Evolutionary conservation across 371 early-diverging fungal species (phyloP).

Genomic region (Syncephalis plumigaleata): DNA sequence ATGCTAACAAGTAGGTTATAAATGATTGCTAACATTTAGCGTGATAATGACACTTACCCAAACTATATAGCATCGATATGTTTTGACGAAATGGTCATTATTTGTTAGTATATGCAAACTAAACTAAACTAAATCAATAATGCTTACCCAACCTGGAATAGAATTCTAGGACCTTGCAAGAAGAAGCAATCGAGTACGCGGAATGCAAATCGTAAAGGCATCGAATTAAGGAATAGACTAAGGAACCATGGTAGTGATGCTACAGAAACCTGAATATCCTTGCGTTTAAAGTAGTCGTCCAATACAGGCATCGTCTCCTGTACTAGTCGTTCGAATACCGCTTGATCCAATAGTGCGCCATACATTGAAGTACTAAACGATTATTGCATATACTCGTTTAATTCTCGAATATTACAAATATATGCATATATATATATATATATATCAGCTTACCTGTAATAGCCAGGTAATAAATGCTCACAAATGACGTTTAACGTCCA

Average conservation of each 20-base stretch:
- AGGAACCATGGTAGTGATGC: conserved; percentile 94
- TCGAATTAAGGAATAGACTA: conserved; percentile 82
- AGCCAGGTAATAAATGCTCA: conserved; percentile 80
- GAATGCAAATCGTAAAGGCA: conserved; percentile 76
- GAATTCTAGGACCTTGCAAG: conserved; percentile 80
- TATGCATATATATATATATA: no score
- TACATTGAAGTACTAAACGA: conserved; percentile 83
- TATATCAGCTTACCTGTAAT: conserved; percentile 48
- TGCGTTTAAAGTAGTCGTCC: conserved; percentile 55
- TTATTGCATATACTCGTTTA: no score
- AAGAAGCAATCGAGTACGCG: conserved; percentile 86
- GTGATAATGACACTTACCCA: not conserved
- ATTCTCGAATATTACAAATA: no score
- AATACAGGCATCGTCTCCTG: conserved; percentile 62
- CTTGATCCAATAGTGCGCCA: conserved; percentile 87
- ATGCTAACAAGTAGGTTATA: conserved; percentile 28
- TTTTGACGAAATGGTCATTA: no score
- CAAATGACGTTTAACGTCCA: conserved; percentile 80
- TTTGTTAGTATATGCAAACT: no score
- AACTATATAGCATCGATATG: no score
- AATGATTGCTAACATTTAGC: not conserved
- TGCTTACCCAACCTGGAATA: conserved; percentile 78
- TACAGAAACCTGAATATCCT: conserved; percentile 87
- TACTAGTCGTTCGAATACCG: conserved; percentile 80
- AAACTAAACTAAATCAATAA: no score